Evolutionary conservation across 148 eudicot genomes (phyloP).

Genomic region (Linanthus parryae): DNA sequence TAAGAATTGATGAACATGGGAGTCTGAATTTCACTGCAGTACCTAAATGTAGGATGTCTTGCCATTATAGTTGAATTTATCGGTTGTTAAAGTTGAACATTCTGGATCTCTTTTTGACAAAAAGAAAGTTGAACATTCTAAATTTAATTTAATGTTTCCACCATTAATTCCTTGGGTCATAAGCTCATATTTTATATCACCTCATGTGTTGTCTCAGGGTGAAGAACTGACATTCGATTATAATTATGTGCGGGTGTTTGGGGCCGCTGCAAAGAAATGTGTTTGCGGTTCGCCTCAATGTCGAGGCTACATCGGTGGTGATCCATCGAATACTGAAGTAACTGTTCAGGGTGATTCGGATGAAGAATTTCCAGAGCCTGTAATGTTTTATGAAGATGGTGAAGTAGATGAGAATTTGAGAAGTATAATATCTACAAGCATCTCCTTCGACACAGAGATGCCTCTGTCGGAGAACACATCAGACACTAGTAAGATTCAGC

Average conservation of each 20-base stretch:
- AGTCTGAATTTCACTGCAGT: no score
- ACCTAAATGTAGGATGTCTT: no score
- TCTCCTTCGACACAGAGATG: constrained; percentile 18
- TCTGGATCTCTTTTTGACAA: no score
- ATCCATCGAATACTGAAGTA: constrained; percentile 60
- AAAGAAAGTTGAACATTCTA: no score
- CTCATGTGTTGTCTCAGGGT: constrained; percentile 55
- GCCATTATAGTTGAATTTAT: not conserved
- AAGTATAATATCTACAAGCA: constrained; percentile 22
- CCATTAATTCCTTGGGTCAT: no score
- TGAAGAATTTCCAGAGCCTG: constrained; percentile 86
- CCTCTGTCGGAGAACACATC: constrained; percentile 14
- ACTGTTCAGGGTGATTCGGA: constrained; percentile 88
- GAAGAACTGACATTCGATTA: constrained; percentile 96
- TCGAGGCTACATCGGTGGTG: constrained; percentile 91
- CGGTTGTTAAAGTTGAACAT: constrained; percentile 1
- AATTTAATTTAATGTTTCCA: no score
- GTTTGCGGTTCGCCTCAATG: constrained; percentile 84
- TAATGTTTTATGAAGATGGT: constrained; percentile 49
- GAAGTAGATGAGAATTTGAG: constrained; percentile 33
- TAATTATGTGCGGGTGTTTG: constrained; percentile 96
- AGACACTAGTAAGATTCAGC: no score
- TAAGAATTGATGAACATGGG: no score
- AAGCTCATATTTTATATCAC: no score
- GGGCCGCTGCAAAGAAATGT: constrained; percentile 99